Evolutionary conservation across 805 yeast species (phyloP), one percentile per base, ranked within the genome.

Genomic region (Candida pseudoglaebosa): DNA sequence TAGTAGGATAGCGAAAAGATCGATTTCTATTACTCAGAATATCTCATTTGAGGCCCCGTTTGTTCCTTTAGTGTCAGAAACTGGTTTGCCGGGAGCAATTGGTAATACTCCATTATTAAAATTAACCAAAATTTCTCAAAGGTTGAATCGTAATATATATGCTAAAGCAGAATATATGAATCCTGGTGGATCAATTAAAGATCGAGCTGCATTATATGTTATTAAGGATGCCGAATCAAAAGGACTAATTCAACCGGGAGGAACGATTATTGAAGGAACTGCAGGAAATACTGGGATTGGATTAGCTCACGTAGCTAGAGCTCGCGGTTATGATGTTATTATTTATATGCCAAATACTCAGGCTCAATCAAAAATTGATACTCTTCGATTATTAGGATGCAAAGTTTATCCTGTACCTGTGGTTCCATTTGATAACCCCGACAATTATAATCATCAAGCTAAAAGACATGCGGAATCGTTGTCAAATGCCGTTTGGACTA

Each of bases 211-310:
- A 0, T 67, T 84, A 26, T 86, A 67, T 53, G 71, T 88, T 46
- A 69, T 88, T 37, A 72, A 82, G 48, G 89, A 87, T 47, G 96
- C 96, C 19, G 96, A 88, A 56, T 56, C 59, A 24, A 69, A 68
- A 43, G 88, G 88, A 2, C 62, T 73, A 39, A 67, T 88, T 40
- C 57, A 65, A 41, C 77, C 88, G 3, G 93, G 95, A 6, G 95
- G 93, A 24, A 88, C 95, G 2, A 77, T 88, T 21, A 90, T 88
- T 13, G 96, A 88, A 61, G 95, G 95, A 5, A 87, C 96, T 9
- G 96, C 96, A 3, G 96, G 96, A 22, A 88, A 88, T 64, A 88
- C 96, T n/a, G 96, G 96, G 13, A 88, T 88, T 49, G 96, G 96
- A 1, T 66, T 88, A 40, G 96, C 95, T 5, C 80, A 75, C 52